Conservation (phyloP, 495 filamentous ascomycete species). For the Emericellopsis terricola region DNA sequence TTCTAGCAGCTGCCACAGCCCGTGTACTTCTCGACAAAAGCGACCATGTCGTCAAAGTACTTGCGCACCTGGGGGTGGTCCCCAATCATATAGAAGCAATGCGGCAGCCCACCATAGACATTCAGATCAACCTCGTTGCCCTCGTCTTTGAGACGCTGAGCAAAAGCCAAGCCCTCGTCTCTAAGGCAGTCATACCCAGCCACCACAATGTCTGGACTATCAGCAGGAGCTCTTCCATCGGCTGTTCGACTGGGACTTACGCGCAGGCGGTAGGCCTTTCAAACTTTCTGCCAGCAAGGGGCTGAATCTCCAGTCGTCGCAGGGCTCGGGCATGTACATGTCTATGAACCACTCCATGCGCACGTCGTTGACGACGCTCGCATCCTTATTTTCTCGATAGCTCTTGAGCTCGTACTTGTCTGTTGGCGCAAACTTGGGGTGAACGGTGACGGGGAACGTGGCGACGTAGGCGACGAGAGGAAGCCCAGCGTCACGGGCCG, state of each 20-base stretch:
- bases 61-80: background rate
- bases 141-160: conserved; percentile 8
- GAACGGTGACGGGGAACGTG: conserved; percentile 10
- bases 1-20: background rate
- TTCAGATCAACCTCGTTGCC: conserved; percentile 7
- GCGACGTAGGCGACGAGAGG: conserved; percentile 11
- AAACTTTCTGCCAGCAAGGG: conserved; percentile 7
- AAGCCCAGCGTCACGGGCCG: conserved; percentile 7
- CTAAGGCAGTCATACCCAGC: conserved; percentile 10
- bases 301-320: conserved; percentile 7
- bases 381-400: conserved; percentile 9
- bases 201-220: conserved; percentile 10
- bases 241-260: conserved; percentile 5
- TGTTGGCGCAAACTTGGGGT: conserved; percentile 10
- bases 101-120: conserved; percentile 9
- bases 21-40: background rate
- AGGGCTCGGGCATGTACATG: conserved; percentile 7
- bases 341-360: conserved; percentile 6
- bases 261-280: conserved; percentile 8
- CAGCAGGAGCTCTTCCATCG: background rate
- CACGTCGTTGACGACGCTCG: conserved; percentile 7
- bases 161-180: conserved; percentile 12
- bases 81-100: conserved; percentile 6
- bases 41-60: background rate
- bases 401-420: conserved; percentile 14